Percentiles rank a stretch among this genome's conserved stretches.
phyloP scores from a whole-genome alignment of 2,329 filamentous ascomycete genomes.

The Nannizzia gypsea region DNA sequence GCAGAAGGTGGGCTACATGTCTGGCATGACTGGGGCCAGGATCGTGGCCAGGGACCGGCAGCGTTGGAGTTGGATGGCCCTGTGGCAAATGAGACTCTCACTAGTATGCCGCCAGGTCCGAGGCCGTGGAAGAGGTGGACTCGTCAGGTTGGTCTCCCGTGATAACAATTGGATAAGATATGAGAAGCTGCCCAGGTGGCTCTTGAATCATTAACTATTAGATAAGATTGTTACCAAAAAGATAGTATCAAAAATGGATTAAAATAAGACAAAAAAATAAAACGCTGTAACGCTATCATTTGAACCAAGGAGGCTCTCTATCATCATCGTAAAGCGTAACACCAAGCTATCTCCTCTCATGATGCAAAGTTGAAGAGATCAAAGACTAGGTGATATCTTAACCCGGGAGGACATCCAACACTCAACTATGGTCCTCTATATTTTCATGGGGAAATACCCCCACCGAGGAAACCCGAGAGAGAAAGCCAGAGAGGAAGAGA shows the following conservation, averaged over 20 bases:
- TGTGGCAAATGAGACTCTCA: not conserved
- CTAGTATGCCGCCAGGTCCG: not conserved
- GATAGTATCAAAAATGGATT: not conserved
- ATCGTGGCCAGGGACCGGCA: not conserved
- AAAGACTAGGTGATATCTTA: not conserved
- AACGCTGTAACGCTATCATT: slow-evolving; percentile 7
- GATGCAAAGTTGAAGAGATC: not conserved
- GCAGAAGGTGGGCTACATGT: not conserved
- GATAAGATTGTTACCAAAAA: not conserved
- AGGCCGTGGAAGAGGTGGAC: not conserved
- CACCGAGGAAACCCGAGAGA: too few relatives aligned
- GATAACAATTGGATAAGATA: too few relatives aligned
- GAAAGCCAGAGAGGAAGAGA: too few relatives aligned
- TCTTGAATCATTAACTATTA: not conserved
- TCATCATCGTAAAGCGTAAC: not conserved
- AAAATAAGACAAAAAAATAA: not conserved
- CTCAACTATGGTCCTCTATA: not conserved
- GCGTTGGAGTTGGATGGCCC: not conserved
- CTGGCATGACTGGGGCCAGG: not conserved
- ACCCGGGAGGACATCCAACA: not conserved
- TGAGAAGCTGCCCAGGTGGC: too few relatives aligned
- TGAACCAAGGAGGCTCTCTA: slow-evolving; percentile 3
- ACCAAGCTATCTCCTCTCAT: not conserved
- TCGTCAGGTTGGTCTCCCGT: not conserved
- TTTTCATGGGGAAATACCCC: too few relatives aligned